Percentiles rank a stretch among this genome's conserved stretches.
Evolutionary conservation across 2,329 filamentous ascomycete genomes (phyloP).

Genomic region (Fusarium sublunatum): DNA sequence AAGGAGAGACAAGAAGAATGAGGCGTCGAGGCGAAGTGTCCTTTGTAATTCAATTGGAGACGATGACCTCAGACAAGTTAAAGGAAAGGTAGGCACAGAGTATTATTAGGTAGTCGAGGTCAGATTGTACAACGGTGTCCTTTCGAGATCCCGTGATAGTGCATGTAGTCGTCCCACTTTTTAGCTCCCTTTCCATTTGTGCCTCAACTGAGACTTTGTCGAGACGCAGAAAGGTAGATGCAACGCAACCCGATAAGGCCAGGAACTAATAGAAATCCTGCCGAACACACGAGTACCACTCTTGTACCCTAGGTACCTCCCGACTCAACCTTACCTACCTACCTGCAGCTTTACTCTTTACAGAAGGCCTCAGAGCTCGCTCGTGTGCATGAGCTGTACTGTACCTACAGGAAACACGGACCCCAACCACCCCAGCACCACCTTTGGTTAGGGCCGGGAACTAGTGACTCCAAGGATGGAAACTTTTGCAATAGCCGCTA

Average conservation of each 20-base stretch:
- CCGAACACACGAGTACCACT: conserved; percentile 6
- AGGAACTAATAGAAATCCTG: not conserved
- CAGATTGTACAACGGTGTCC: conserved; percentile 53
- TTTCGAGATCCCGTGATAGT: conserved; percentile 54
- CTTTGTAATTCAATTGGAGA: conserved; percentile 46
- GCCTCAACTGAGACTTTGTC: conserved; percentile 1
- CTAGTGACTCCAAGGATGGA: conserved; percentile 40
- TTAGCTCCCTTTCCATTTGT: conserved; percentile 32
- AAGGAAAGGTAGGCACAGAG: conserved; percentile 5
- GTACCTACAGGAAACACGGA: conserved; percentile 6
- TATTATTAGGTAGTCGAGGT: conserved; percentile 16
- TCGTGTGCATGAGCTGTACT: not conserved
- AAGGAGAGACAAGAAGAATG: conserved; percentile 38
- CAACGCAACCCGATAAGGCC: not conserved
- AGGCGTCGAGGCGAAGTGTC: conserved; percentile 41
- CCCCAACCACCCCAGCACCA: conserved; percentile 32
- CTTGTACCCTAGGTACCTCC: conserved; percentile 15
- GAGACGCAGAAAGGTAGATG: not conserved
- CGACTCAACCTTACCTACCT: not conserved
- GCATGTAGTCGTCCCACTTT: conserved; percentile 45
- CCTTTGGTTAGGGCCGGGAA: conserved; percentile 34
- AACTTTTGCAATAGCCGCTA: conserved; percentile 26
- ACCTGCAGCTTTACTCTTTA: not conserved
- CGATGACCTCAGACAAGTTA: conserved; percentile 48
- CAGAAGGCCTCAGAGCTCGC: not conserved